A percentile compares a stretch with the other conserved stretches of the same genome.
These are phyloP conservation scores for Globisporangium canariense DNA, from an alignment of 352 stramenopile species.

Conservation along the genomic window DNA sequence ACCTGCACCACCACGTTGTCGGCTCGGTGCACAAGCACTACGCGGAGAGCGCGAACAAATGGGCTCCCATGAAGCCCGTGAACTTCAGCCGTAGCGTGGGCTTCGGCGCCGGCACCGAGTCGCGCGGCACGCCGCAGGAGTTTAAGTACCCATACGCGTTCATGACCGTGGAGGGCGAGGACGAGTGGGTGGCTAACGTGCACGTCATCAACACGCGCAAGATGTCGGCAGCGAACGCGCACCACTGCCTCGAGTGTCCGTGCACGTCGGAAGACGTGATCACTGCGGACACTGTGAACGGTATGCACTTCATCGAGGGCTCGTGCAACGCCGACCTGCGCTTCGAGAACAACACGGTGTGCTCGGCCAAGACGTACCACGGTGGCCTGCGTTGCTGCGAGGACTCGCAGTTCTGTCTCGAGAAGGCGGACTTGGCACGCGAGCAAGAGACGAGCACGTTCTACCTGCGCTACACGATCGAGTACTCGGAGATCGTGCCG, in stretches of 20 bases:
- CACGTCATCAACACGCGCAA: constrained; percentile 82
- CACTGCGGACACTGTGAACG: constrained; percentile 50
- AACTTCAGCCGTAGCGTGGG: constrained; percentile 70
- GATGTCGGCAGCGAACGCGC: constrained; percentile 36
- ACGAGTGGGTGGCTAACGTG: constrained; percentile 80
- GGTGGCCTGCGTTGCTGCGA: constrained; percentile 77
- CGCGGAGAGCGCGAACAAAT: constrained; percentile 38
- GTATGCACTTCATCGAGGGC: constrained; percentile 29
- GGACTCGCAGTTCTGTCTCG: constrained; percentile 64
- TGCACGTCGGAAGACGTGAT: constrained; percentile 68
- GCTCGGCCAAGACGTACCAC: constrained; percentile 52
- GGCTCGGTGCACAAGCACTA: constrained; percentile 69
- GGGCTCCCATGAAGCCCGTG: constrained; percentile 72
- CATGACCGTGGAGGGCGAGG: constrained; percentile 68
- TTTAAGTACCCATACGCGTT: constrained; percentile 81
- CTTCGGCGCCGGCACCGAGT: constrained; percentile 78
- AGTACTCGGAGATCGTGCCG: constrained; percentile 56
- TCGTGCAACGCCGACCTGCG: constrained; percentile 66
- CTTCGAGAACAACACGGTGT: constrained; percentile 72
- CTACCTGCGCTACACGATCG: constrained; percentile 75
- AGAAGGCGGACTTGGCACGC: constrained; percentile 41
- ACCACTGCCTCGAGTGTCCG: constrained; percentile 73
- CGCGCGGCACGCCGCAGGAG: constrained; percentile 71
- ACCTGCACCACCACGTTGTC: constrained; percentile 83
- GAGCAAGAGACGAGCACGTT: constrained; percentile 38